Evolutionary conservation across 345 rosid species (phyloP), one percentile per base, ranked within the genome.

Genomic region (Acer saccharum): DNA sequence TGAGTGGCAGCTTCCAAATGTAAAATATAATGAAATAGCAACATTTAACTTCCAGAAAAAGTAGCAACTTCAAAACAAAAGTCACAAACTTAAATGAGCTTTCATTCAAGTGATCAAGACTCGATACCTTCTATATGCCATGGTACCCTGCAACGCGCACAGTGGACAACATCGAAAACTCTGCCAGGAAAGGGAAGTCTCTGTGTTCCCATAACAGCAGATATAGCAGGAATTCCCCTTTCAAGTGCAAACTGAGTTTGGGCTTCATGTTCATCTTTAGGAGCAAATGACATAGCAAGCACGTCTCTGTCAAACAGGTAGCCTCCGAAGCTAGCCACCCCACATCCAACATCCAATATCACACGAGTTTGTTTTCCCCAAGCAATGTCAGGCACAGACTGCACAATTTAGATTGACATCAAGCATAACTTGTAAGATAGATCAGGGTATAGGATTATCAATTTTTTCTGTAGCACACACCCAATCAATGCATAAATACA

Each of bases 191-290:
- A 96, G 57, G 99, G 98, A 85, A 96, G 97, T 82, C 99, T 90
- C 71, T 80, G 78, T 62, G 98, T 94, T 70, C 99, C 99, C 99
- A 96, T 96, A 73, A 94, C 99, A 68, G 99, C 98, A 78, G 98
- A 94, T 83, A 96, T 82, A 68, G 92, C 98, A 18, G 99, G 98
- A 75, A 96, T 96, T 74, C 99, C 99, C 81, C 99, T 92, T 85
- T 96, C 99, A 67, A 96, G 97, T 65, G 98, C 99, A 72, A 94
- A 94, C 67, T 96, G 99, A 69, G 92, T 95, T 83, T 96, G 99
- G 65, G 97, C 99, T 89, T 94, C 99, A 81, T 96, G 99, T 77
- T 96, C 99, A 84, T 96, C 99, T 89, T 96, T 96, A 52, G 99
- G 99, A 58, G 99, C 98, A 57, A 96, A 87, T 77, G 99, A 96